phyloP scores from a whole-genome alignment of 371 early-diverging fungal species.

The Rhizopus delemar region DNA sequence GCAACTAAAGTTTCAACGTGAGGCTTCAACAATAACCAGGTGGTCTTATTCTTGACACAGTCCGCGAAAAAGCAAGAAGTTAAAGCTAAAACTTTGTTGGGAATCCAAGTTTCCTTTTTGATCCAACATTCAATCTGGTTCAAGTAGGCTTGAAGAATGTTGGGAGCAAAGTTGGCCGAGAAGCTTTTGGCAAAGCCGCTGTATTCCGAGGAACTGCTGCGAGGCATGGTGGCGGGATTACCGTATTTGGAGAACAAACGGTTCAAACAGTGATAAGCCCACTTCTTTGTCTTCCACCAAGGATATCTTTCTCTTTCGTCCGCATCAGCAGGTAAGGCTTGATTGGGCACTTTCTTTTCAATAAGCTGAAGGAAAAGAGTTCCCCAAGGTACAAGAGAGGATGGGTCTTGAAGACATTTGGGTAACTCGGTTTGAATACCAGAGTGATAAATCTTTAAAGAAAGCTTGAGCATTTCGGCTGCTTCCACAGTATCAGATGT shows the following conservation, averaged over 20 bases:
- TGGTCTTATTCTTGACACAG: slow-evolving; percentile 80
- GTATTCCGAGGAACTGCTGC: slow-evolving; percentile 50
- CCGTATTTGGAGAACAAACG: slow-evolving; percentile 79
- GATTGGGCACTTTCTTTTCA: slow-evolving; percentile 60
- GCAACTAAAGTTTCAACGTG: slow-evolving; percentile 74
- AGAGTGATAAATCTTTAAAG: slow-evolving; percentile 76
- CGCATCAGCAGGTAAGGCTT: slow-evolving; percentile 54
- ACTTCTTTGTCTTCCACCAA: slow-evolving; percentile 92
- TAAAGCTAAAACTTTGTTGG: slow-evolving; percentile 52
- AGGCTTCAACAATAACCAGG: slow-evolving; percentile 87
- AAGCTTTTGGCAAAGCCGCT: slow-evolving; percentile 77
- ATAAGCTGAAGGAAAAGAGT: slow-evolving; percentile 79
- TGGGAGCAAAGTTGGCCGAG: slow-evolving; percentile 81
- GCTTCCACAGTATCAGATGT: slow-evolving; percentile 68
- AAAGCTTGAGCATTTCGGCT: slow-evolving; percentile 77
- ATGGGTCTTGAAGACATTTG: slow-evolving; percentile 63
- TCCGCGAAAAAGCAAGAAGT: slow-evolving; percentile 58
- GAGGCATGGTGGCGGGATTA: slow-evolving; percentile 65
- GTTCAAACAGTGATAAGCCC: slow-evolving; percentile 87
- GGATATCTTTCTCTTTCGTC: slow-evolving; percentile 73
- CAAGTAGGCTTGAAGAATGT: slow-evolving; percentile 78
- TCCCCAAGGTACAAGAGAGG: slow-evolving; percentile 82
- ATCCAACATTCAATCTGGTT: slow-evolving; percentile 75
- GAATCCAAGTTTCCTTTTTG: slow-evolving; percentile 65
- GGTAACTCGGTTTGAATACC: slow-evolving; percentile 75